Base-by-base conservation (phyloP, 1,284 basidiomycete genomes). In the Trichosporon sp. region DNA sequence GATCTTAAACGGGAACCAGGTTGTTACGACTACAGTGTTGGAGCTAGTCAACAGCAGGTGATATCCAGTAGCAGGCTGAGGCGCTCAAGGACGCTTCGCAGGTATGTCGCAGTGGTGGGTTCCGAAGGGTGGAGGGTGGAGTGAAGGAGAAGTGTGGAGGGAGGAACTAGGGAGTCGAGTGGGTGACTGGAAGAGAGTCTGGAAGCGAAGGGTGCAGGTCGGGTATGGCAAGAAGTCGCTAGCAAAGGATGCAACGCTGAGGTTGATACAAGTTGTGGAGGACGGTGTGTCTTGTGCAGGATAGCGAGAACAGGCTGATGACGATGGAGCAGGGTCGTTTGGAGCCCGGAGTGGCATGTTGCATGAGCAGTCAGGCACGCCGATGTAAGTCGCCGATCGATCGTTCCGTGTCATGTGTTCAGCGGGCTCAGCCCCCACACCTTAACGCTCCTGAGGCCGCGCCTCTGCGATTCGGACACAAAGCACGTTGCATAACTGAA, bases 301-400 rank as follows among this genome's bases (percentile, higher is more conserved):
- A 35, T 35, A 61, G 16, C 1, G 21, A n/a, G 31, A 37, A 4
- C 31, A n/a, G 19, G 6, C 59, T n/a, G 59, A 63, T 63, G 59
- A 63, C 59, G 59, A 63, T 12, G 59, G 19, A 16, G 59, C 59
- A 32, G 59, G 59, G 59, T 32, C 59, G 31, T n/a, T 63, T n/a
- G 31, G 31, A 35, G 59, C 59, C 59, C n/a, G 59, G 14, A 63
- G 31, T 35, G 31, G 59, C 59, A 37, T 37, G 31, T 19, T n/a
- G 32, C 31, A 16, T 16, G 31, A 35, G 26, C 31, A 32, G 8
- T 26, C 31, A n/a, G 32, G 59, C 59, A 63, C 59, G 32, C 59
- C 31, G 31, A 63, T 35, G 32, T 37, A 32, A 35, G 59, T 63
- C 59, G 59, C 59, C 59, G 59, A 63, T 63, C 59, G 59, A 54